Conservation (phyloP, 179 eudicot genomes). For the Vitellaria paradoxa region DNA sequence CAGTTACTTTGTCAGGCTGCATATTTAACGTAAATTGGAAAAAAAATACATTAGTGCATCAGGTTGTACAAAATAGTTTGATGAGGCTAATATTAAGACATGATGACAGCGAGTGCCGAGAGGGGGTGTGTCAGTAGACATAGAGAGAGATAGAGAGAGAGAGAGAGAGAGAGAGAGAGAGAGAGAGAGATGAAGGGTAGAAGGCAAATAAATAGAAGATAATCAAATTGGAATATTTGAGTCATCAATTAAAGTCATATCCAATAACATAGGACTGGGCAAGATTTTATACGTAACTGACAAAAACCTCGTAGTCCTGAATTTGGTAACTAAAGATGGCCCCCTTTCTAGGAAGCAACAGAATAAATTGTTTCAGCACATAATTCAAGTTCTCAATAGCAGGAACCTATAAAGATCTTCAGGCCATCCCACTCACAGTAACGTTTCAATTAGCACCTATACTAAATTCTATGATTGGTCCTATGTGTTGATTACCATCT, state of each 20-base stretch:
- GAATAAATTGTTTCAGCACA: background rate
- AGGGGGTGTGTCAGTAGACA: background rate
- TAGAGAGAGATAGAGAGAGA: too few species aligned
- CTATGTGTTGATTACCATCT: background rate
- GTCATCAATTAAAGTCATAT: background rate
- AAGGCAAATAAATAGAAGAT: background rate
- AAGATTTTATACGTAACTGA: background rate
- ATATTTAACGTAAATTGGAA: background rate
- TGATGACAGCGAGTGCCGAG: background rate
- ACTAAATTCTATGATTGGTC: background rate
- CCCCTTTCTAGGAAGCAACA: background rate
- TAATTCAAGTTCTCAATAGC: background rate
- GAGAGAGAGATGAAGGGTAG: background rate
- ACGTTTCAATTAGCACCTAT: background rate
- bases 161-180: background rate
- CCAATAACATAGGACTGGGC: background rate
- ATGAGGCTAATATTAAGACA: background rate
- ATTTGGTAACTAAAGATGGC: background rate
- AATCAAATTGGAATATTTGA: background rate
- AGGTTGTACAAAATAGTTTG: background rate
- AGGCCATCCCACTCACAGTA: background rate
- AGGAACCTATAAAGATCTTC: background rate
- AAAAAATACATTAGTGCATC: background rate
- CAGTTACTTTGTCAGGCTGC: conserved; percentile 78
- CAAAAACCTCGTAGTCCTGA: background rate